Conservation (phyloP, 495 filamentous ascomycete species). For the Lepidopterella palustris region DNA sequence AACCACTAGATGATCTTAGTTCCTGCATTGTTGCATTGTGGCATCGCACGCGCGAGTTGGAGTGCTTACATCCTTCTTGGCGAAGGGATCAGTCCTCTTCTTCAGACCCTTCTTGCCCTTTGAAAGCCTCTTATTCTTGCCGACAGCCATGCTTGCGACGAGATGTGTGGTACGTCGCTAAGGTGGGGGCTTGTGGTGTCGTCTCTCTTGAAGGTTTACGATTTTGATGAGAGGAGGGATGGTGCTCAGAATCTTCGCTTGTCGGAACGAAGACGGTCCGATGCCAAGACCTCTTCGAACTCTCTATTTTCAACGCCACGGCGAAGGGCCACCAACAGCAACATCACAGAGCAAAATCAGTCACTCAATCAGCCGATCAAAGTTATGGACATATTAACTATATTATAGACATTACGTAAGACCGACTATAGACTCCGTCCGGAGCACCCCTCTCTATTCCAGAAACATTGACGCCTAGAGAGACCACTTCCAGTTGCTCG, state of each 20-base stretch:
- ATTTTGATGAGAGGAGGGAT: constrained; percentile 17
- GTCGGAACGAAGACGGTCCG: too few relatives aligned
- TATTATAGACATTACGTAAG: too few relatives aligned
- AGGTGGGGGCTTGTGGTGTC: constrained; percentile 23
- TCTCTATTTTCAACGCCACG: too few relatives aligned
- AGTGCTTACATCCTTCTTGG: constrained; percentile 95
- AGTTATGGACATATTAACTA: too few relatives aligned
- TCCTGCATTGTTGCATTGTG: neutral
- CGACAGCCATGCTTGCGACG: constrained; percentile 47
- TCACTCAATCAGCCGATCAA: too few relatives aligned
- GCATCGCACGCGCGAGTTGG: neutral
- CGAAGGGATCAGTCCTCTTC: constrained; percentile 98
- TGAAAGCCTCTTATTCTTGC: constrained; percentile 99
- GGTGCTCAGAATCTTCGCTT: constrained; percentile 9
- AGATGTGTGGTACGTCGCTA: constrained; percentile 12
- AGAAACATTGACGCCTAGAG: too few relatives aligned
- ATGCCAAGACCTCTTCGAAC: too few relatives aligned
- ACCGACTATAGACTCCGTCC: too few relatives aligned
- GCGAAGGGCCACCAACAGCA: too few relatives aligned
- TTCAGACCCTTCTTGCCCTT: constrained; percentile 99
- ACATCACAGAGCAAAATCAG: too few relatives aligned
- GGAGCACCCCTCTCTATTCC: too few relatives aligned
- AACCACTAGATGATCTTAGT: constrained; percentile 64
- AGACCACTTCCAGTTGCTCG: too few relatives aligned
- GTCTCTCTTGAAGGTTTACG: constrained; percentile 22